Evolutionary conservation across 2,329 filamentous ascomycete species (phyloP).

Genomic region (Nothophaeocryptopus gaeumannii): DNA sequence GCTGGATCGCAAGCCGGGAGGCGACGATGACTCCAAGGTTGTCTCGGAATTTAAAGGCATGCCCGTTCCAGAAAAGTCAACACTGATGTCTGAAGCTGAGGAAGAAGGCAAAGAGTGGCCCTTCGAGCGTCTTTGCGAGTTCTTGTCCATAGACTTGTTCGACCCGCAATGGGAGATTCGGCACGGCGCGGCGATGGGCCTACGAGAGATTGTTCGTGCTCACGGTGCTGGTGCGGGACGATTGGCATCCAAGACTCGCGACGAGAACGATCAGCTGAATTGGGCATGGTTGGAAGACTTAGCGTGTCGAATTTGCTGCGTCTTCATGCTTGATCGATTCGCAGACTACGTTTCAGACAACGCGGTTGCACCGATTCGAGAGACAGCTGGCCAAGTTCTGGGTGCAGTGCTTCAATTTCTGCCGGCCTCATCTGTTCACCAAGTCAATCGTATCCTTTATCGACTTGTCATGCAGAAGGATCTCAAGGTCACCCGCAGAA

Average conservation of each 20-base stretch:
- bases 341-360: conserved; percentile 98
- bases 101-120: conserved; percentile 86
- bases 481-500: conserved; percentile 65
- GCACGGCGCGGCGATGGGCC: conserved; percentile 91
- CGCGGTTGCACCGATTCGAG: conserved; percentile 90
- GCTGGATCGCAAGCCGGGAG: conserved; percentile 67
- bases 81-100: conserved; percentile 74
- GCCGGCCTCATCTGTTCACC: conserved; percentile 72
- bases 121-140: conserved; percentile 88
- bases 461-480: conserved; percentile 90
- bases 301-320: conserved; percentile 89
- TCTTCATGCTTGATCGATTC: conserved; percentile 96
- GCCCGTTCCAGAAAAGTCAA: conserved; percentile 75
- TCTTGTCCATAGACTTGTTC: conserved; percentile 89
- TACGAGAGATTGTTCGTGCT: conserved; percentile 87
- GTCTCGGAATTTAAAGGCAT: conserved; percentile 94
- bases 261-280: conserved; percentile 77
- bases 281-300: conserved; percentile 88
- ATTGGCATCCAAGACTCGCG: conserved; percentile 63
- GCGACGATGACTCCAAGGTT: conserved; percentile 87
- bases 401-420: conserved; percentile 86
- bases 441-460: conserved; percentile 79
- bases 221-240: conserved; percentile 88
- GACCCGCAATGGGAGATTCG: conserved; percentile 92
- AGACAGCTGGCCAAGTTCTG: conserved; percentile 90